Conservation (phyloP, 495 filamentous ascomycete species). For the Viridothelium virens region DNA sequence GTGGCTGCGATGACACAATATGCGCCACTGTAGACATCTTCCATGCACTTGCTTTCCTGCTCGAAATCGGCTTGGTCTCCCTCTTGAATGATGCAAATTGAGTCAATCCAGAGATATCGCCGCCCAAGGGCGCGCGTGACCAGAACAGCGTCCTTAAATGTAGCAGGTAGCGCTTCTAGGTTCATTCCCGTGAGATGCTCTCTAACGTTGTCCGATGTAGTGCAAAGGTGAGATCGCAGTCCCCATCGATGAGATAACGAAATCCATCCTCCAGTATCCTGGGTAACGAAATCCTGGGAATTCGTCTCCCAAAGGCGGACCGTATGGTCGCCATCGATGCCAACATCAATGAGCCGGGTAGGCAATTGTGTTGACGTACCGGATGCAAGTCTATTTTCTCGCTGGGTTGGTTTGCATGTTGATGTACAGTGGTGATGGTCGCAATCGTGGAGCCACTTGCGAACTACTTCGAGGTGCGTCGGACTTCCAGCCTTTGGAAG, state of each 20-base stretch:
- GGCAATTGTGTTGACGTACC: too few species aligned
- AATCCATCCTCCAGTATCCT: background rate
- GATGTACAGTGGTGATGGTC: background rate
- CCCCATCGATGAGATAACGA: background rate
- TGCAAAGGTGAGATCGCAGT: too few species aligned
- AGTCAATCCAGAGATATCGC: background rate
- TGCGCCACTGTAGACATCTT: conserved; percentile 28
- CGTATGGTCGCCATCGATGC: too few species aligned
- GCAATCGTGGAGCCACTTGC: background rate
- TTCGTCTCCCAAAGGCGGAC: too few species aligned
- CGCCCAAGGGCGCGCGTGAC: background rate
- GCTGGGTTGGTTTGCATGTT: background rate
- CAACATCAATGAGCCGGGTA: background rate
- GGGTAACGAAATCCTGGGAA: too few species aligned
- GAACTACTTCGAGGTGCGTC: background rate
- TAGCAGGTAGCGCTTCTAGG: background rate
- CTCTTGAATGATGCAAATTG: conserved; percentile 8
- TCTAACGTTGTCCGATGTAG: too few species aligned
- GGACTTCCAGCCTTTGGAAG: background rate
- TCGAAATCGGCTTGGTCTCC: conserved; percentile 29
- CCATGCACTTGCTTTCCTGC: conserved; percentile 29
- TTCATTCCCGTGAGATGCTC: too few species aligned
- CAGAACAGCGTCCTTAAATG: background rate
- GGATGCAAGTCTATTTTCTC: too few species aligned
- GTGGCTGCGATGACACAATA: conserved; percentile 26